Conservation (phyloP, 2,329 filamentous ascomycete species). For the Neonectria ditissima region DNA sequence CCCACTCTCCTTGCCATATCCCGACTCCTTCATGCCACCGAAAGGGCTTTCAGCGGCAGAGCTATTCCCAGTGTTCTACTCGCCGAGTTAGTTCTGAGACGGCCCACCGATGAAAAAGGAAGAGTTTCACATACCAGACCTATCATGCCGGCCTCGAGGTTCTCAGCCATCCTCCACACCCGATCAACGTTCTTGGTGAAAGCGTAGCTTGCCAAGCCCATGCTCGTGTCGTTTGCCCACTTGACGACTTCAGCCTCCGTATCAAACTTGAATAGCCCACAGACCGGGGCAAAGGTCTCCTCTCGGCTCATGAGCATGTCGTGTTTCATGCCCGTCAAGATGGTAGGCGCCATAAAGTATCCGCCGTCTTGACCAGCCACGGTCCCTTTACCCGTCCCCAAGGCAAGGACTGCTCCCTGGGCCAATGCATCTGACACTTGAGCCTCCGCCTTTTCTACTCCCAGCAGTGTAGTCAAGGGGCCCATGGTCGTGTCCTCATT, state of each 20-base stretch:
- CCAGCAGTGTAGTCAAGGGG: too few relatives aligned
- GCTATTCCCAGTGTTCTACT: too few relatives aligned
- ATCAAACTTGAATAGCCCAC: constrained; percentile 8
- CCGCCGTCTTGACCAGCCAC: constrained; percentile 56
- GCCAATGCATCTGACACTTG: background rate
- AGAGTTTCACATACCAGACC: background rate
- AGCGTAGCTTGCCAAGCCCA: constrained; percentile 13
- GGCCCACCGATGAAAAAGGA: too few relatives aligned
- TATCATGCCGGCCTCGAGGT: constrained; percentile 20
- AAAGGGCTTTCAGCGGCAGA: too few relatives aligned
- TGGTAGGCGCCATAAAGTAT: constrained; percentile 64
- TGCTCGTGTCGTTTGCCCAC: constrained; percentile 16
- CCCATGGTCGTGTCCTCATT: background rate
- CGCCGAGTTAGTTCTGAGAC: too few relatives aligned
- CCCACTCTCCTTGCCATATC: constrained; percentile 46
- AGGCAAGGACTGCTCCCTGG: background rate
- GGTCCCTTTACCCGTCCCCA: constrained; percentile 22
- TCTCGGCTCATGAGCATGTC: constrained; percentile 15
- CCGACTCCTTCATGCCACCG: constrained; percentile 35
- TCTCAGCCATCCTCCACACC: constrained; percentile 11
- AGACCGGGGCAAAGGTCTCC: constrained; percentile 12
- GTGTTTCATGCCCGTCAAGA: constrained; percentile 8
- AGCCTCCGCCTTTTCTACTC: too few relatives aligned
- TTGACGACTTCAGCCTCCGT: constrained; percentile 7
- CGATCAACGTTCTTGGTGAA: constrained; percentile 19